A percentile compares a stretch with the other conserved stretches of the same genome.
phyloP scores from a whole-genome alignment of 1,284 basidiomycete species.

The Quambalaria eucalypti region DNA sequence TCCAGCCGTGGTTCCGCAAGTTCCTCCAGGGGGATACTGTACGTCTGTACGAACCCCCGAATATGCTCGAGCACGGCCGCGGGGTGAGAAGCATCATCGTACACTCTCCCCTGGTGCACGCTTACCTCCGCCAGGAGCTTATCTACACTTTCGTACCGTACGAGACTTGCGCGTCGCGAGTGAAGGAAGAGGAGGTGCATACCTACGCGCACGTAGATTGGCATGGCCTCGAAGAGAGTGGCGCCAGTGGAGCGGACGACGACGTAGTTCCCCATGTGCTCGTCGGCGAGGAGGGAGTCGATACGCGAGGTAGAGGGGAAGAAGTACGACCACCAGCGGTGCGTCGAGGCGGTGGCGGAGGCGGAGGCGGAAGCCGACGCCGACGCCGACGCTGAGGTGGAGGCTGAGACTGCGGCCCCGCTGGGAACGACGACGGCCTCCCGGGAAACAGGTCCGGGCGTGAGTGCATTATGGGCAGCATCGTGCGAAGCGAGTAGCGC shows the following conservation, averaged over 20 bases:
- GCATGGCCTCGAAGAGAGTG: slow-evolving; percentile 28
- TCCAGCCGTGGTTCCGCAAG: slow-evolving; percentile 71
- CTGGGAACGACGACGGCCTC: too few relatives aligned
- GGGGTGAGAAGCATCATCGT: slow-evolving; percentile 11
- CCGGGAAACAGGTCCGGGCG: too few relatives aligned
- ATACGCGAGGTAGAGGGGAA: slow-evolving; percentile 18
- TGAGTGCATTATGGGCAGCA: too few relatives aligned
- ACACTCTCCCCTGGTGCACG: slow-evolving; percentile 26
- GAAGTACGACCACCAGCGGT: slow-evolving; percentile 21
- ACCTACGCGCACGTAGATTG: slow-evolving; percentile 9
- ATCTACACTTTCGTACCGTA: slow-evolving; percentile 8
- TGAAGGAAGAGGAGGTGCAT: slow-evolving; percentile 16
- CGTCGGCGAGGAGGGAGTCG: slow-evolving; percentile 23
- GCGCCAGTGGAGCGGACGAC: slow-evolving; percentile 22
- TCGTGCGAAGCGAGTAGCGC: too few relatives aligned
- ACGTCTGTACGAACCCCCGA: slow-evolving; percentile 71
- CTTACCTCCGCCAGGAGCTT: slow-evolving; percentile 25
- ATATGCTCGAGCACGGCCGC: slow-evolving; percentile 10
- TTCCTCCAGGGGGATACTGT: slow-evolving; percentile 74
- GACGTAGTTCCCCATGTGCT: slow-evolving; percentile 33
- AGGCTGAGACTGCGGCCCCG: too few relatives aligned
- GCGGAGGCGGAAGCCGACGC: too few relatives aligned
- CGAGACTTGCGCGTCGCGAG: slow-evolving; percentile 1
- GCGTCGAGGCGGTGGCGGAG: slow-evolving; percentile 12
- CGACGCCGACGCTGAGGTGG: too few relatives aligned